A percentile compares a stretch with the other conserved stretches of the same genome.
These are phyloP conservation scores for Caryopteris hybrid DNA, from an alignment of 305 asterid genomes.

Conservation along the genomic window DNA sequence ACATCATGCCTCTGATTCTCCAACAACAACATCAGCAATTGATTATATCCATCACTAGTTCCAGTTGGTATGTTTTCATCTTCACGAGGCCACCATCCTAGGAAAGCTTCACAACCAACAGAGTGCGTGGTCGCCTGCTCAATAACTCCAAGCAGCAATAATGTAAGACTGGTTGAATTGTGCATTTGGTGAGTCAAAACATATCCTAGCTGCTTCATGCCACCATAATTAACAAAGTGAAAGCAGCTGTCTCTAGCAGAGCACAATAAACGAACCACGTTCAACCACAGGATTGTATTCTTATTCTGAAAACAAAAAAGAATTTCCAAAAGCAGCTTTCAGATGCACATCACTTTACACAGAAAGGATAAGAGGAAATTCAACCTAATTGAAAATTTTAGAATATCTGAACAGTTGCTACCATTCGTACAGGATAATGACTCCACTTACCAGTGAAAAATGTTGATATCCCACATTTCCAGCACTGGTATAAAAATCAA, in stretches of 20 bases:
- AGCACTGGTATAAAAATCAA: conserved; percentile 25
- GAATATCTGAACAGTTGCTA: neutral
- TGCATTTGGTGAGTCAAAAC: conserved; percentile 39
- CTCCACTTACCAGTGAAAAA: conserved; percentile 61
- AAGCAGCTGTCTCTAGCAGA: conserved; percentile 75
- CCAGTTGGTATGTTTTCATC: conserved; percentile 72
- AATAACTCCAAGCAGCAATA: conserved; percentile 75
- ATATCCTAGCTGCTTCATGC: conserved; percentile 87
- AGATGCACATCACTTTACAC: conserved; percentile 3
- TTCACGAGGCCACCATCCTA: conserved; percentile 55
- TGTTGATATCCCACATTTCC: conserved; percentile 44
- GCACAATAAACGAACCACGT: conserved; percentile 68
- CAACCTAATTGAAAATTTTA: conserved; percentile 7
- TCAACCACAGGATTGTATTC: conserved; percentile 65
- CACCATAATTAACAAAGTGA: conserved; percentile 50
- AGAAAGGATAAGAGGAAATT: conserved; percentile 9
- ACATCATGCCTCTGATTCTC: conserved; percentile 85
- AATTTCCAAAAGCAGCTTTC: conserved; percentile 11
- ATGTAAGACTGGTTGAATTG: conserved; percentile 48
- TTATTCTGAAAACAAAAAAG: conserved; percentile 47
- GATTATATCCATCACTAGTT: conserved; percentile 83
- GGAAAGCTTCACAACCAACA: conserved; percentile 93
- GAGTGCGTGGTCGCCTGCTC: conserved; percentile 89
- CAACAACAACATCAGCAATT: conserved; percentile 74
- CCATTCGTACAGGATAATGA: conserved; percentile 17